A percentile compares a stretch with the other conserved stretches of the same genome.
phyloP scores from a whole-genome alignment of 352 stramenopile species.

The Plasmopara muralis region DNA sequence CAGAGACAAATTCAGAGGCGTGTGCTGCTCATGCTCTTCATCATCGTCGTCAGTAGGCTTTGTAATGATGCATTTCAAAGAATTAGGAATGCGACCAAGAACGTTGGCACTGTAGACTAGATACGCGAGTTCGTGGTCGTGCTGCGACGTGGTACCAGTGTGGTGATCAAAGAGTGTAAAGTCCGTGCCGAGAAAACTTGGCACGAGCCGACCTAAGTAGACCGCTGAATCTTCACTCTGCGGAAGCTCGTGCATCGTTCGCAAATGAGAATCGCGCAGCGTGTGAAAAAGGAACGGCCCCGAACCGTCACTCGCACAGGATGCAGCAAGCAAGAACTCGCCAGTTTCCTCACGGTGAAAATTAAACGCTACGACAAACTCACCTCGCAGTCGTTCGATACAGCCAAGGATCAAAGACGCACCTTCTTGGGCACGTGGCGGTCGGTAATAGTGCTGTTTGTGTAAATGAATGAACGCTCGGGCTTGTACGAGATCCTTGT shows the following conservation, averaged over 20 bases:
- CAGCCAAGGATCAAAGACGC: constrained; percentile 48
- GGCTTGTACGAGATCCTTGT: constrained; percentile 54
- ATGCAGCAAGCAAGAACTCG: constrained; percentile 69
- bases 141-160: constrained; percentile 6
- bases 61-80: constrained; percentile 44
- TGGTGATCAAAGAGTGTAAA: constrained; percentile 82
- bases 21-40: constrained; percentile 9
- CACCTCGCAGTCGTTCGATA: constrained; percentile 58
- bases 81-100: constrained; percentile 69
- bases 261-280: constrained; percentile 63
- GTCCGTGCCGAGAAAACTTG: constrained; percentile 80
- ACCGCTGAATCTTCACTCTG: constrained; percentile 70
- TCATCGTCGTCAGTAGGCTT: constrained; percentile 14
- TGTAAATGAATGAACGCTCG: constrained; percentile 74
- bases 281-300: constrained; percentile 82
- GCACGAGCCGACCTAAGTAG: constrained; percentile 69
- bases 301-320: constrained; percentile 56
- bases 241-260: constrained; percentile 64
- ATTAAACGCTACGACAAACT: constrained; percentile 81
- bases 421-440: constrained; percentile 11
- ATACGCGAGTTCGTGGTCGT: constrained; percentile 59
- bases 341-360: constrained; percentile 78
- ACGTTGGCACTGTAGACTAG: constrained; percentile 79
- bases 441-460: constrained; percentile 70
- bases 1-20: constrained; percentile 6